Evolutionary conservation across 2,329 filamentous ascomycete species (phyloP).

Genomic region (Trematosphaeria pertusa): DNA sequence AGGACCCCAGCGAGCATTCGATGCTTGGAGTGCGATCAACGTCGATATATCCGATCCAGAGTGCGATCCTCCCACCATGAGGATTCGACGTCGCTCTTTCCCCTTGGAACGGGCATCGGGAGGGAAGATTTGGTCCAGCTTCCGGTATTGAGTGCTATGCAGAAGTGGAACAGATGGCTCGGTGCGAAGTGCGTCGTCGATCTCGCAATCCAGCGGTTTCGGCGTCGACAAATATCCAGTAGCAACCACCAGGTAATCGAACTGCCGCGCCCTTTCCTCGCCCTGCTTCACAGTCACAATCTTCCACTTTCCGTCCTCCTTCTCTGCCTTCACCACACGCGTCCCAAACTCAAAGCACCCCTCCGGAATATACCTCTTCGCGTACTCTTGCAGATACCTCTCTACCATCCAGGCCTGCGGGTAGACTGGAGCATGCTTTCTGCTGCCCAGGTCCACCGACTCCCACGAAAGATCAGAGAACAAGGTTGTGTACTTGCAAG

Average conservation of each 20-base stretch:
- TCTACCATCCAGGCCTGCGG: conserved; percentile 78
- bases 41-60: conserved; percentile 77
- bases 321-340: conserved; percentile 29
- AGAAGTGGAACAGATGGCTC: conserved; percentile 48
- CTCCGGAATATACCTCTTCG: conserved; percentile 61
- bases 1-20: conserved; percentile 64
- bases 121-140: conserved; percentile 51
- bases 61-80: conserved; percentile 79
- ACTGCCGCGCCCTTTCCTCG: conserved; percentile 40
- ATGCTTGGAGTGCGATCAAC: conserved; percentile 71
- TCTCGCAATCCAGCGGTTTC: conserved; percentile 43
- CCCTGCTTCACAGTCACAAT: neutral
- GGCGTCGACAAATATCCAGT: conserved; percentile 76
- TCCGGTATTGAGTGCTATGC: conserved; percentile 73
- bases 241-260: conserved; percentile 73
- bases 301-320: neutral
- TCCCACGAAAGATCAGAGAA: conserved; percentile 72
- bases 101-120: neutral
- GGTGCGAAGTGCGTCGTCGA: neutral
- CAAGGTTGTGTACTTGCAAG: conserved; percentile 74
- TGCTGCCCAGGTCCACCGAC: conserved; percentile 36
- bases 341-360: conserved; percentile 58
- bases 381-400: conserved; percentile 70
- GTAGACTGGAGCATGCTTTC: conserved; percentile 62
- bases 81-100: conserved; percentile 44